Evolutionary conservation across 2,329 filamentous ascomycete genomes (phyloP), one percentile per base, ranked within the genome.

Genomic region (Teratosphaeria zuluensis): DNA sequence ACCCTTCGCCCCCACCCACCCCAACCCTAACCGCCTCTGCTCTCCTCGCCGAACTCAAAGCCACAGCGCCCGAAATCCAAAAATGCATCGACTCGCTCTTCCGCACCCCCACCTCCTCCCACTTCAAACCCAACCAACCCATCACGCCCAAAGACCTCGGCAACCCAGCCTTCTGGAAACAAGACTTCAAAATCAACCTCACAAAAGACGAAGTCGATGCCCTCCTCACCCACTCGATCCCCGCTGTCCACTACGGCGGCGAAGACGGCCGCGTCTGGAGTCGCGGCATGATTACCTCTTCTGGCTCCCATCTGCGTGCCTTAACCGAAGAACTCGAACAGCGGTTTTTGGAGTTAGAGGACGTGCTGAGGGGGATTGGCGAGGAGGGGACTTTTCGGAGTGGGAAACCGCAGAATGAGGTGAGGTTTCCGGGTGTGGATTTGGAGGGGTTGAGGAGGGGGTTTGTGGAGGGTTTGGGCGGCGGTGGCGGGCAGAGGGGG

Each of bases 231-330:
- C 84, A 87, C 61, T 84, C 84, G 58, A 80, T 71, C 9, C 64
- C 68, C 61, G 81, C 70, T 3, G 67, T 79, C 12, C 73, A 73
- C 30, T 73, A 77, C 21, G 72, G 71, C 32, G 73, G 73, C n/a
- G 69, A 74, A n/a, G 72, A 76, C 28, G 73, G 70, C 33, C 74
- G 71, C n/a, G 64, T 72, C 31, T 77, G 76, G 60, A 74, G 75
- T 1, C 81, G 86, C 30, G 84, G 88, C 62, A 80, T 92, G 64
- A 83, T 92, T 56, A 91, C 88, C 0, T 87, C 88, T 0, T 85
- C 87, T 61, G 88, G 89, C 11, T 85, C 89, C 62, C 89, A 87
- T 69, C 78, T 92, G n/a, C 84, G 86, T 63, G 86, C 88, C 59
- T 74, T 94, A 57, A 84, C 80, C 1, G 74, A 80, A 3, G 83